Evolutionary conservation across 192 early-diverging fungal species (phyloP).

Genomic region (Dissophora globulifera): DNA sequence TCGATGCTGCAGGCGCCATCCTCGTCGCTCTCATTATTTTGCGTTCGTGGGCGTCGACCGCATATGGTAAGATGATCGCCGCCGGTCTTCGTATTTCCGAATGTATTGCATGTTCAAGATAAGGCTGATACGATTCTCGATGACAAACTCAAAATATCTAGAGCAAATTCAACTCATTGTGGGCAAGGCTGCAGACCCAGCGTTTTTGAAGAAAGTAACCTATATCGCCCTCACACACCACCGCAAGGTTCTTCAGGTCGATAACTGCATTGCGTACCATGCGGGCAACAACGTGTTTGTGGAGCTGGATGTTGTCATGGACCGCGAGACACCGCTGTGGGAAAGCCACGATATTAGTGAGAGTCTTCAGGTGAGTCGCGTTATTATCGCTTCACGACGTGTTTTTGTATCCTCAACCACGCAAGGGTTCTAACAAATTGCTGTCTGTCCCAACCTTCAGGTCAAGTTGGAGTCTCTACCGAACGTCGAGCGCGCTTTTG

Average conservation of each 20-base stretch:
- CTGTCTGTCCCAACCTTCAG: background rate
- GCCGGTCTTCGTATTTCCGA: no score
- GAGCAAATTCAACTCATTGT: conserved; percentile 85
- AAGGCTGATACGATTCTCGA: no score
- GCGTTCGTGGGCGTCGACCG: conserved; percentile 73
- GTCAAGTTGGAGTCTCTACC: conserved; percentile 86
- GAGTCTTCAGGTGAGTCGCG: conserved; percentile 69
- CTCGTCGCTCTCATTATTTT: conserved; percentile 77
- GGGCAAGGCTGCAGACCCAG: conserved; percentile 83
- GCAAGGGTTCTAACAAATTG: no score
- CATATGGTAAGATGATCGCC: conserved; percentile 55
- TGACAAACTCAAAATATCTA: no score
- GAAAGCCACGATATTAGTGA: conserved; percentile 94
- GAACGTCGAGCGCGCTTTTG: conserved; percentile 92
- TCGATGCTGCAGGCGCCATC: conserved; percentile 80
- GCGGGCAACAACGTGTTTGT: conserved; percentile 92
- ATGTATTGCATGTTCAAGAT: no score
- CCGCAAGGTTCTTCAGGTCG: conserved; percentile 73
- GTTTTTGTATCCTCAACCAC: no score
- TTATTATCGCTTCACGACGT: no score
- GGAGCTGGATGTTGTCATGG: conserved; percentile 97
- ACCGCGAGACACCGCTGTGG: conserved; percentile 80
- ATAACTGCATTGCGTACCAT: conserved; percentile 88
- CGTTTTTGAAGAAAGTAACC: conserved; percentile 84
- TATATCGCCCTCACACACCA: conserved; percentile 88